Evolutionary conservation across 805 yeast genomes (phyloP), one percentile per base, ranked within the genome.

Genomic region (Hanseniaspora singularis): DNA sequence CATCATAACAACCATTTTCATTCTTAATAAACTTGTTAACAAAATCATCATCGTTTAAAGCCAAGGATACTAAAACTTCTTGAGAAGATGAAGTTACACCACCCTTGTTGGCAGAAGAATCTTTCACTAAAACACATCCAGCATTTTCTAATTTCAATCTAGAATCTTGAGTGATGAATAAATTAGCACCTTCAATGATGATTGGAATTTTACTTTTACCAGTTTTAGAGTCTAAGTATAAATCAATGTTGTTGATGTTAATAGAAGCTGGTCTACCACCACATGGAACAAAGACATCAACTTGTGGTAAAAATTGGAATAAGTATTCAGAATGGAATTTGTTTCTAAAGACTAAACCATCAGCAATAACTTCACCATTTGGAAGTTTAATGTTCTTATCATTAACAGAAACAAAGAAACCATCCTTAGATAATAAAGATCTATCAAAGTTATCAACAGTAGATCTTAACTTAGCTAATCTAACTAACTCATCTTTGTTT

Each of bases 211-310:
- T 68, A 18, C 83, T 64, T 64, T 81, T 79, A 49, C 92, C 94
- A 26, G 88, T 79, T 57, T 77, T 77, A 33, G 69, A 70, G 63
- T 82, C 85, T 54, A 92, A 75, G 56, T 86, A 75, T 46, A 67
- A 67, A 52, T 70, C 67, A 50, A 88, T 92, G 57, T 83, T 92
- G 63, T 77, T 80, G 53, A 88, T 77, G 63, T 88, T 94, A 62
- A 89, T 79, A 18, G 97, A 94, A 56, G 84, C 89, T 51, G 98
- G 98, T 67, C 98, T 81, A 55, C 98, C 98, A 64, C 98, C 98
- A 66, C 98, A 89, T 50, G 98, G 98, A 36, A 88, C 96, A 66
- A 92, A 88, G 59, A 89, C 68, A 57, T 86, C 87, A 51, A 87
- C 71, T 27, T 73, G 72, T 38, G 75, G 73, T 57, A 76, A 77